Evolutionary conservation across 106 monocot species (phyloP), one percentile per base, ranked within the genome.

Genomic region (Allium fistulosum): DNA sequence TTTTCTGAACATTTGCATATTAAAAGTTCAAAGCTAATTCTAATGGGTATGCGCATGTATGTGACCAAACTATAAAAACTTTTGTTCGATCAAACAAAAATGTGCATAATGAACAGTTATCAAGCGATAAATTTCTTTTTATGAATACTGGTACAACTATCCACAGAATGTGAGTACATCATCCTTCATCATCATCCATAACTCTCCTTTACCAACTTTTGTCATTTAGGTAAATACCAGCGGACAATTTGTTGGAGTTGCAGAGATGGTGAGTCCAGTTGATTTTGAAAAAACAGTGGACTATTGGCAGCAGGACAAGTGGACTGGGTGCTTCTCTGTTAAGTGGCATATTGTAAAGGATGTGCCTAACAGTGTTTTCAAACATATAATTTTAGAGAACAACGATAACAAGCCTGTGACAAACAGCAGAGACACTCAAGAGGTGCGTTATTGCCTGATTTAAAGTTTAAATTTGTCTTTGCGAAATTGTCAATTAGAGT

Each of bases 331-430:
- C 70, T 93, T 93, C 69, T 78, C 81, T 71, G 84, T 93, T 16
- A 89, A 81, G 79, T 93, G 93, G 88, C 93, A 89, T 46, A 84
- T 93, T 57, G 83, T 89, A 15, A 93, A 93, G 65, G 93, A 93
- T 82, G 81, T 93, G 3, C 88, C 86, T 11, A 93, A 89, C 68
- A 82, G 57, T 51, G 16, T 82, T 53, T 81, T 89, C 9, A 93
- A 84, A 69, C 88, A 89, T 71, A 89, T 93, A 2, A 86, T 74
- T 8, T 58, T 93, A 17, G 88, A 93, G 70, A 93, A 88, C 81
- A 93, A 93, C 74, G 93, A 93, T 18, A 93, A 93, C 77, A 93
- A 88, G 57, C 93, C 93, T 4, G 88, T 93, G 61, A 93, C 93
- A 10, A 88, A 93, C 69, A 84, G 93, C 66, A 83, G 93, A 61